phyloP scores from a whole-genome alignment of 441 rosid species.

The Breynia disticha region DNA sequence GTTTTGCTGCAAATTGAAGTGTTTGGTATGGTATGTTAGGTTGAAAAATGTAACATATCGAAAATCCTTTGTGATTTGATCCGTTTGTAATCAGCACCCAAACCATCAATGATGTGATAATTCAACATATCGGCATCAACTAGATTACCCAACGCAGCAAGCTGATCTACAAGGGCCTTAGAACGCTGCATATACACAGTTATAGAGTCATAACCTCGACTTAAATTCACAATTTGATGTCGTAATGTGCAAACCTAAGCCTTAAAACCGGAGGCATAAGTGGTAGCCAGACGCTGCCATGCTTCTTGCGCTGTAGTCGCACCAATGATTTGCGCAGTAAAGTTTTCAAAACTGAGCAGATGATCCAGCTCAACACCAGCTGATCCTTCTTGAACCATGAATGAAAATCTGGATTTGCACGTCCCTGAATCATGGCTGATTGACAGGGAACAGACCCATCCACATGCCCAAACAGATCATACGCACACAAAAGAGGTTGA shows the following conservation, averaged over 20 bases:
- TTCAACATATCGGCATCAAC: neutral
- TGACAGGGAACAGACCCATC: neutral
- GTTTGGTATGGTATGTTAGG: too few species aligned
- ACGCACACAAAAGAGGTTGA: neutral
- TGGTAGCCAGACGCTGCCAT: neutral
- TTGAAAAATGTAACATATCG: too few species aligned
- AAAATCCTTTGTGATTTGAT: too few species aligned
- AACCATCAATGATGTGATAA: neutral
- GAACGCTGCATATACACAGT: neutral
- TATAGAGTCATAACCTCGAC: neutral
- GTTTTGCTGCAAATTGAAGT: too few species aligned
- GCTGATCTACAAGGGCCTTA: neutral
- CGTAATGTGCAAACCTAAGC: neutral
- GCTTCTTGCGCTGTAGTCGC: neutral
- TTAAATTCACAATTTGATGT: too few species aligned
- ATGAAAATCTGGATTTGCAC: neutral
- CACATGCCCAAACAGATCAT: neutral
- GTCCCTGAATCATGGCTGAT: neutral
- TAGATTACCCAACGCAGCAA: neutral
- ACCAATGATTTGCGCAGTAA: neutral
- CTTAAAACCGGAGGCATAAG: neutral
- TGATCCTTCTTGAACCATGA: neutral
- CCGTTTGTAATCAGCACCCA: neutral
- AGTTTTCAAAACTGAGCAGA: neutral
- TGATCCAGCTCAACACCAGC: neutral